phyloP scores from a whole-genome alignment of 2,329 filamentous ascomycete genomes.

The Fusarium begoniae region DNA sequence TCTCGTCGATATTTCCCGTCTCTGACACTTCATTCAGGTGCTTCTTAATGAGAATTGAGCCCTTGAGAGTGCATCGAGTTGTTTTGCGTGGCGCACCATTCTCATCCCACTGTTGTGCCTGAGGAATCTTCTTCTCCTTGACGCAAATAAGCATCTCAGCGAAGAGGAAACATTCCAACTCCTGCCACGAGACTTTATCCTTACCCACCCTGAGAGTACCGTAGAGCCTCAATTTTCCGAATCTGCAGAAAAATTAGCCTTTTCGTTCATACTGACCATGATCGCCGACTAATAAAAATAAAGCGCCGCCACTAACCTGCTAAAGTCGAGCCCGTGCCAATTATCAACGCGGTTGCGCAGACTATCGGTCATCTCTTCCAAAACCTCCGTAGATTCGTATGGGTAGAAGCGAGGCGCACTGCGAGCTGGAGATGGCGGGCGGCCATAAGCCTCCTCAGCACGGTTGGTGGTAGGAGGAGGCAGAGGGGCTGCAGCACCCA shows the following conservation, averaged over 20 bases:
- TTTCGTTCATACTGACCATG: background rate
- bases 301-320: conserved; percentile 61
- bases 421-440: conserved; percentile 67
- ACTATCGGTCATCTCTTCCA: conserved; percentile 88
- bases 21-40: conserved; percentile 90
- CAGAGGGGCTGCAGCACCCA: conserved; percentile 63
- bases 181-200: conserved; percentile 96
- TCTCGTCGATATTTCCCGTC: conserved; percentile 75
- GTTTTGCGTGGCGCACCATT: conserved; percentile 67
- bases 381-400: conserved; percentile 77
- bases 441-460: conserved; percentile 63
- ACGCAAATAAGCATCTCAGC: conserved; percentile 99
- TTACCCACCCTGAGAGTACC: conserved; percentile 94
- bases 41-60: conserved; percentile 97
- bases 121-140: conserved; percentile 86
- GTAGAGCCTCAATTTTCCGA: conserved; percentile 90
- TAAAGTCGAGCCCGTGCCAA: conserved; percentile 96
- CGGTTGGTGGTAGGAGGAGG: conserved; percentile 52
- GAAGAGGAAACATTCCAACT: conserved; percentile 96
- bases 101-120: conserved; percentile 73
- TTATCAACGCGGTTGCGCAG: conserved; percentile 92
- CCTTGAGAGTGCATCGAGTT: conserved; percentile 88
- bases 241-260: conserved; percentile 60
- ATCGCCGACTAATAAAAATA: background rate
- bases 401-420: conserved; percentile 70